Conservation (phyloP, 441 rosid species). For the Gossypium laxum region DNA sequence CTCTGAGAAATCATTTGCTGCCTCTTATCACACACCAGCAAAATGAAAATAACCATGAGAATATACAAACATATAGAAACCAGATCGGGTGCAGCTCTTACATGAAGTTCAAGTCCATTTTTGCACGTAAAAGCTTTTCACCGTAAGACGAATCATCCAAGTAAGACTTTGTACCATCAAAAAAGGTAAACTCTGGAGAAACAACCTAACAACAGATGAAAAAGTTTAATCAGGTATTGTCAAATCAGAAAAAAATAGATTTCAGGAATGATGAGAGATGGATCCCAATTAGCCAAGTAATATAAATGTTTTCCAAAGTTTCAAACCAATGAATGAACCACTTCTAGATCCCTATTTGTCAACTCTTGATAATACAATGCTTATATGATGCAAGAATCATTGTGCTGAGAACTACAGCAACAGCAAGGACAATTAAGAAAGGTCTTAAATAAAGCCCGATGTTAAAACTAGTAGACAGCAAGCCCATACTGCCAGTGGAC, state of each 20-base stretch:
- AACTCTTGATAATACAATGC: not conserved
- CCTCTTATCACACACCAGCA: not conserved
- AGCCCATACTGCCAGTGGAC: not conserved
- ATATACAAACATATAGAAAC: not conserved
- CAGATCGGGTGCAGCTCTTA: conserved; percentile 30
- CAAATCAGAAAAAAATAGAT: not conserved
- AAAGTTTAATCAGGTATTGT: conserved; percentile 1
- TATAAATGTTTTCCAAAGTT: not conserved
- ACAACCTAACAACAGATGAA: conserved; percentile 50
- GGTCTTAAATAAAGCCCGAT: not conserved
- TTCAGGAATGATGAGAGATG: conserved; percentile 13
- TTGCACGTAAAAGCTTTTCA: conserved; percentile 92
- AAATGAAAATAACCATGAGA: not conserved
- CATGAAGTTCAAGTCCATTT: conserved; percentile 96
- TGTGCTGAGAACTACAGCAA: not conserved
- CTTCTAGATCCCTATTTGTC: not conserved
- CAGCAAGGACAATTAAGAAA: not conserved
- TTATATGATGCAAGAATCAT: not conserved
- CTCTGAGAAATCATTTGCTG: not conserved
- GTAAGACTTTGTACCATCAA: conserved; percentile 85
- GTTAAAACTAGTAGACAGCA: not conserved
- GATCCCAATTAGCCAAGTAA: conserved; percentile 7
- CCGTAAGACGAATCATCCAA: conserved; percentile 68
- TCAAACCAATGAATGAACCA: not conserved
- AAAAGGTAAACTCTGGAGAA: conserved; percentile 93